Base-by-base conservation (phyloP, 805 yeast species). In the Torulaspora maleeae region DNA sequence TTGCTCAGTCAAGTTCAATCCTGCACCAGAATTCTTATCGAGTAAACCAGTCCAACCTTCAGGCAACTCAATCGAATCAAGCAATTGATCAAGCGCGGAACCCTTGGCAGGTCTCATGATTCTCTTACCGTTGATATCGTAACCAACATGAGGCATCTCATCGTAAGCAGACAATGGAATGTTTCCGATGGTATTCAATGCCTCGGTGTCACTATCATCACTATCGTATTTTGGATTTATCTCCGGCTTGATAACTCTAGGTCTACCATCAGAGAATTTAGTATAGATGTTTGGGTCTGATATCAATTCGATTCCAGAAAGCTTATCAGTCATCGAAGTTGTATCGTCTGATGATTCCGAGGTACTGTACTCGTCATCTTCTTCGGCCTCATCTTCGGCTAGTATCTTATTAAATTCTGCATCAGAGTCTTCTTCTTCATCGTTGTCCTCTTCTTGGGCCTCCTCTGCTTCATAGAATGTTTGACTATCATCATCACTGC, bases 31-130 rank as follows among this genome's bases (percentile, higher is more conserved):
- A 59, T 82, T 77, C 59, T 86, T 84, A 67, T 93, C 98, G 50
- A 91, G 70, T 50, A 93, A 74, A 38, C 99, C 99, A 12, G 99
- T 93, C 98, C 98, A 93, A 20, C 99, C 99, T 68, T 87, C 95
- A 11, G 99, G 99, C 52, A 93, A 73, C 50, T 93, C 99, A 49
- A 93, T 93, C 25, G 82, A 74, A 60, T 91, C 99, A 53, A 93
- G 71, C 51, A 93, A 75, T 59, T 83, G 85, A 60, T 93, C 98
- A 53, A 93, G 75, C 1, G 98, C 99, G 47, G 95, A 81, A 11
- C 97, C 96, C 59, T 87, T 84, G 8, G 98, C 99, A 10, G 99
- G 99, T 66, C 99, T 80, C 98, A 93, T 91, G 61, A 93, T 90
- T 62, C 99, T 80, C 64, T 90, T 91, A 60, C 99, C 99, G 64